Conservation (phyloP, 1,284 basidiomycete genomes). For the Violaceomyces palustris region DNA sequence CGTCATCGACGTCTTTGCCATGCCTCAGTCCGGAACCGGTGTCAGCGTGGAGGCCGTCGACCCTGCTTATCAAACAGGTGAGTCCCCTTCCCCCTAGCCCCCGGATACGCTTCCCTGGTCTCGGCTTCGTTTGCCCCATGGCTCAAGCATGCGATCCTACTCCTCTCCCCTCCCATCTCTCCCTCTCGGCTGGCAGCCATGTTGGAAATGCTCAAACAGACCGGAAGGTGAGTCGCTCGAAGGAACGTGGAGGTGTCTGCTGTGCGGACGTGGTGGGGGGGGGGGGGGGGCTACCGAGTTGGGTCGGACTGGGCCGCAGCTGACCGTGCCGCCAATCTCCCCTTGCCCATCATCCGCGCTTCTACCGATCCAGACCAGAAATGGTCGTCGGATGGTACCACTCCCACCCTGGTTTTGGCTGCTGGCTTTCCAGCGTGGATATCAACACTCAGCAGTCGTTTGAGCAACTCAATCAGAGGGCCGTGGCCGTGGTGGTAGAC, state of each 20-base stretch:
- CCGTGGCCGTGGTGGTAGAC: slow-evolving; percentile 96
- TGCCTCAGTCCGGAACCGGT: slow-evolving; percentile 98
- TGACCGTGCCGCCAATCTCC: too few relatives aligned
- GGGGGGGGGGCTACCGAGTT: too few relatives aligned
- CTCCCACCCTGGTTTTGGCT: slow-evolving; percentile 98
- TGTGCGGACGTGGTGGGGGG: too few relatives aligned
- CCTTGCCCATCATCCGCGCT: too few relatives aligned
- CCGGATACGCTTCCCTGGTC: too few relatives aligned
- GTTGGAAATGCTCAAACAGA: slow-evolving; percentile 99
- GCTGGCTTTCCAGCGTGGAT: slow-evolving; percentile 97
- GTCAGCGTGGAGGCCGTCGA: slow-evolving; percentile 99
- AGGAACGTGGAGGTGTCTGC: too few relatives aligned
- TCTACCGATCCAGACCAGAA: slow-evolving; percentile 64
- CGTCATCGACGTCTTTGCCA: slow-evolving; percentile 98
- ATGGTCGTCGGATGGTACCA: slow-evolving; percentile 99
- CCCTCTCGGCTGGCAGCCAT: too few relatives aligned
- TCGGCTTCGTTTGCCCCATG: too few relatives aligned
- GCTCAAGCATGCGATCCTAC: too few relatives aligned
- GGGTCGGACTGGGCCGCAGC: too few relatives aligned
- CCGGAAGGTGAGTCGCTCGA: slow-evolving; percentile 68
- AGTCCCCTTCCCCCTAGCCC: too few relatives aligned
- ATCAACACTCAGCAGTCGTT: slow-evolving; percentile 99
- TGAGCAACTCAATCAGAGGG: slow-evolving; percentile 87
- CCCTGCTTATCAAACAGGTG: slow-evolving; percentile 96
- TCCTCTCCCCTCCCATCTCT: too few relatives aligned